Evolutionary conservation across 2,329 filamentous ascomycete genomes (phyloP).

Genomic region (Seiridium cupressi): DNA sequence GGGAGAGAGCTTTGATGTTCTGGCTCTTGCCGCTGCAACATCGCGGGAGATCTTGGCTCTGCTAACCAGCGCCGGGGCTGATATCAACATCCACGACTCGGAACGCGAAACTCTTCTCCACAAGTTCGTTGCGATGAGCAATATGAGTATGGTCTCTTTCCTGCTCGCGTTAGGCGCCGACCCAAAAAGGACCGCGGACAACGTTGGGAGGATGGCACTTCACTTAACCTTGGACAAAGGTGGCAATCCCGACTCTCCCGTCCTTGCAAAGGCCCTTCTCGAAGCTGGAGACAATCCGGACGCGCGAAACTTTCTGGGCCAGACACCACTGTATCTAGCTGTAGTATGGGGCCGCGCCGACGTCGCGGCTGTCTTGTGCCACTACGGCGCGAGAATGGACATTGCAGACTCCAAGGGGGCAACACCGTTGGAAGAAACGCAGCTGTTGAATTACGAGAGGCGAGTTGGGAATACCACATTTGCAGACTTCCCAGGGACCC

Average conservation of each 20-base stretch:
- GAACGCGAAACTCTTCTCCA: slow-evolving; percentile 8
- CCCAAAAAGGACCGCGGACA: background rate
- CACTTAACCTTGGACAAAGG: slow-evolving; percentile 8
- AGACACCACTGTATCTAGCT: slow-evolving; percentile 17
- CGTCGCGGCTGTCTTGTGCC: slow-evolving; percentile 7
- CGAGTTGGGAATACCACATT: background rate
- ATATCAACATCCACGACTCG: slow-evolving; percentile 8
- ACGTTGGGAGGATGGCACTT: slow-evolving; percentile 2
- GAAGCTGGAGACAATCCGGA: slow-evolving; percentile 10
- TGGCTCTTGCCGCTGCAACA: background rate
- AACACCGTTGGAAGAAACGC: slow-evolving; percentile 9
- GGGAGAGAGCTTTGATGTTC: slow-evolving; percentile 5
- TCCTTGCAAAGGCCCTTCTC: slow-evolving; percentile 7
- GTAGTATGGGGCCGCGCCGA: slow-evolving; percentile 13
- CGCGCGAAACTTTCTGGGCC: slow-evolving; percentile 10
- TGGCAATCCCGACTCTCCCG: background rate
- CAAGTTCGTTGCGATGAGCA: background rate
- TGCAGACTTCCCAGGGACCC: slow-evolving; percentile 1
- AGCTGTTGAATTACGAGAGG: slow-evolving; percentile 3
- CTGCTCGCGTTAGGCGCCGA: slow-evolving; percentile 8
- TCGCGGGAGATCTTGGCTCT: slow-evolving; percentile 5
- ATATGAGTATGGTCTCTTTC: slow-evolving; percentile 9
- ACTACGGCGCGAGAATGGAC: slow-evolving; percentile 6
- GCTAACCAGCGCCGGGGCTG: slow-evolving; percentile 7
- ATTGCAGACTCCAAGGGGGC: slow-evolving; percentile 4